A percentile compares a stretch with the other conserved stretches of the same genome.
These are phyloP conservation scores for Pterocarpus macrocarpus DNA, from an alignment of 306 rosid genomes.

Conservation along the genomic window DNA sequence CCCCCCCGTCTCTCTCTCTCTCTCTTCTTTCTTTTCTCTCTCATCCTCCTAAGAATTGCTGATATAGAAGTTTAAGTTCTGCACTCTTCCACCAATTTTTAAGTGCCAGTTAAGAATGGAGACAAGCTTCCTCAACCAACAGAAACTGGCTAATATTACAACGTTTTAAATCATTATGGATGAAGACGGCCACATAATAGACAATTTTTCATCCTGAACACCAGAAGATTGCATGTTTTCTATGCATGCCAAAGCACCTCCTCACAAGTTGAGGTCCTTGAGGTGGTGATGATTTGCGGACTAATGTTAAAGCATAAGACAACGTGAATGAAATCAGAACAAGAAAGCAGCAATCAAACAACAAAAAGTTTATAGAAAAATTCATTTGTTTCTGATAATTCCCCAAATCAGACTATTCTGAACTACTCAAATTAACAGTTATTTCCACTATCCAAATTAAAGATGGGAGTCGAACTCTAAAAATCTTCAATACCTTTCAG, in stretches of 20 bases:
- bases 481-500: conserved; percentile 14
- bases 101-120: neutral
- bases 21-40: too few relatives aligned
- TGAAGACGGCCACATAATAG: neutral
- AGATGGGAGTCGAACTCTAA: neutral
- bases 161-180: too few relatives aligned
- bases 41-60: neutral
- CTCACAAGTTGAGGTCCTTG: neutral
- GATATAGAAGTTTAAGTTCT: neutral
- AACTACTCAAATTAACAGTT: neutral
- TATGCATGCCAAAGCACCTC: conserved; percentile 2
- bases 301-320: neutral
- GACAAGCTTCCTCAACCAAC: neutral
- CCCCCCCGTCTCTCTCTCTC: too few relatives aligned
- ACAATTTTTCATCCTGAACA: neutral
- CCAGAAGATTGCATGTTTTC: neutral
- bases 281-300: neutral
- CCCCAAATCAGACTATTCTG: conserved; percentile 5
- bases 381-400: neutral
- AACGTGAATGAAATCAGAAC: neutral
- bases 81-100: neutral
- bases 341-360: neutral
- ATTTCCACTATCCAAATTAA: too few relatives aligned
- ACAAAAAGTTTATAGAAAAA: neutral
- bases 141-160: too few relatives aligned